These are phyloP conservation scores for Colletotrichum magnum DNA, from an alignment of 2,329 filamentous ascomycete species.

Conservation along the genomic window DNA sequence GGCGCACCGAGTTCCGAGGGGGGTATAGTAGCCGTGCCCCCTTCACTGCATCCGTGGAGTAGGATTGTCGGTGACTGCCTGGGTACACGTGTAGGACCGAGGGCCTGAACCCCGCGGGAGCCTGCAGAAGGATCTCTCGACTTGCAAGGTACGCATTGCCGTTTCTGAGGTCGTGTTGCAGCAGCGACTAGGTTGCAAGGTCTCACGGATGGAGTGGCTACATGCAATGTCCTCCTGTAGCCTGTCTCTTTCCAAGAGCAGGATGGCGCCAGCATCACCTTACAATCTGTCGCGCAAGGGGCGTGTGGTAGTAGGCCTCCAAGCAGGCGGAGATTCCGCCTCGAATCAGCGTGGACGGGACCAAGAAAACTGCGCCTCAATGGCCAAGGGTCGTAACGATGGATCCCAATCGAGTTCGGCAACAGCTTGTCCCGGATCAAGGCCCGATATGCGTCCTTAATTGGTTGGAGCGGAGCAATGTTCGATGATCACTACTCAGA, in stretches of 20 bases:
- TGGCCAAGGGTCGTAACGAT: not conserved
- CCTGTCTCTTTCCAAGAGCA: not conserved
- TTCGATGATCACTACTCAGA: too few relatives aligned
- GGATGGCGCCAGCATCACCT: not conserved
- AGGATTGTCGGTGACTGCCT: not conserved
- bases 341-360: not conserved
- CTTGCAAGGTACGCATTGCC: not conserved
- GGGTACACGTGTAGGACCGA: too few relatives aligned
- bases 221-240: not conserved
- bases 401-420: not conserved
- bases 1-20: not conserved
- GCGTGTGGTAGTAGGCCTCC: not conserved
- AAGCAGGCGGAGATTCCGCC: not conserved
- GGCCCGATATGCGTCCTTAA: too few relatives aligned
- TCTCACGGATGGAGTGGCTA: not conserved
- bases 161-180: not conserved
- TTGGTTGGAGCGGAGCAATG: too few relatives aligned
- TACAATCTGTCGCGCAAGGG: not conserved
- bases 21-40: not conserved
- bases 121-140: constrained; percentile 1
- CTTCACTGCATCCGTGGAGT: constrained; percentile 5
- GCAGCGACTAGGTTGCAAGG: not conserved
- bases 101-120: not conserved
- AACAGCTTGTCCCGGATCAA: not conserved
- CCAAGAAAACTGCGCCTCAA: not conserved